Evolutionary conservation across 148 eudicot species (phyloP).

Genomic region (Gaultheria prostrata): DNA sequence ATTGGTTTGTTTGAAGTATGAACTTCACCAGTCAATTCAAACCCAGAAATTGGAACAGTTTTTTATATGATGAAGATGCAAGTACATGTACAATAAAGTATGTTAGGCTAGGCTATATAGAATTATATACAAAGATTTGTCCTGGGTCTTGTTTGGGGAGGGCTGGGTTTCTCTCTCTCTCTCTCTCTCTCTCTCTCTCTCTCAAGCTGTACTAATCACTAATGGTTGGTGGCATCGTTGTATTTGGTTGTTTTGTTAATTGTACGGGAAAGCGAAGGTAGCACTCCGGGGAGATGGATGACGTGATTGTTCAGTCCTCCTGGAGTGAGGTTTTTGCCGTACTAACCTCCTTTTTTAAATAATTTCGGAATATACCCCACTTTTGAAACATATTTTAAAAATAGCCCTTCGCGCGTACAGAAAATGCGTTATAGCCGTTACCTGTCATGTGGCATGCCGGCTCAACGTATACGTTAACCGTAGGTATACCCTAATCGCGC

Average conservation of each 20-base stretch:
- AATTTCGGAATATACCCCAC: too few relatives aligned
- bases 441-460: too few relatives aligned
- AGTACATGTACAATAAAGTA: not conserved
- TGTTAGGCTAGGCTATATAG: not conserved
- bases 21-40: conserved; percentile 2
- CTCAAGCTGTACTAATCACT: not conserved
- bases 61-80: not conserved
- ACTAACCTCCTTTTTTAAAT: too few relatives aligned
- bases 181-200: not conserved
- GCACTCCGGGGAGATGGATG: too few relatives aligned
- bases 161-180: not conserved
- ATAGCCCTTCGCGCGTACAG: too few relatives aligned
- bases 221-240: conserved; percentile 6
- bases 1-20: not conserved
- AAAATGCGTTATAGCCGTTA: too few relatives aligned
- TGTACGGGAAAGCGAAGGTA: not conserved
- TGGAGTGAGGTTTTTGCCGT: too few relatives aligned
- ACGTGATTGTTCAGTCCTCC: too few relatives aligned
- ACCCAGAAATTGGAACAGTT: not conserved
- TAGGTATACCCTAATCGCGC: too few relatives aligned
- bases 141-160: not conserved
- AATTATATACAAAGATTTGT: not conserved
- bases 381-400: too few relatives aligned
- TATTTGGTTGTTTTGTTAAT: not conserved
- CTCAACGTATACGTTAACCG: too few relatives aligned